Evolutionary conservation across 176 grass and related monocot genomes (phyloP), one percentile per base, ranked within the genome.

Genomic region (Carex littledalei): DNA sequence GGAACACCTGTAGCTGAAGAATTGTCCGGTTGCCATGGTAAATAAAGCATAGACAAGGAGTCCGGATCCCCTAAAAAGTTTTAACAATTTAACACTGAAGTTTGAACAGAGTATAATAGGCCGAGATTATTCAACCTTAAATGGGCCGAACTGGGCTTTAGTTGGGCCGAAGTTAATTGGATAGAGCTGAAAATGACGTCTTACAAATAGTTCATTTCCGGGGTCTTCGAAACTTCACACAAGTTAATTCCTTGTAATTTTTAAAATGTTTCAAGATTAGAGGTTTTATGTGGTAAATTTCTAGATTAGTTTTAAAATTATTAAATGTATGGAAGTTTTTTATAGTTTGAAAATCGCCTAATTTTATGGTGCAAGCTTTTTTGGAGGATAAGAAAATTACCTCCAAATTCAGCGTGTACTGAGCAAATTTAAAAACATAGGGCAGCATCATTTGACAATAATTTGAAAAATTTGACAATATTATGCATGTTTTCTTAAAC

Each of bases 11-110:
- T 29, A 3, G 4, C 17, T 41, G 24, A 15, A 22, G 77, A 37
- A 5, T 15, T 79, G n/a, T 22, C 52, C 69, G 15, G 60, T 56
- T 10, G 86, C 78, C 9, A 88, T 90, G 8, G 86, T 3, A 0
- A 79, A 69, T 3, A 0, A 79, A 69, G 84, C 78, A 20, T 9
- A 37, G 35, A 70, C 1, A 69, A 69, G 14, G 2, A 10, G 17
- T 26, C 26, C 26, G 26, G 26, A 26, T 26, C 26, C 26, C 26
- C 12, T 59, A 2, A 14, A 2, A 14, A 59, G 56, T 58, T 7
- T 41, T 18, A 18, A 59, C 56, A 35, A 4, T 4, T 35, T 35
- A 35, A 35, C 34, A 35, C 34, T 35, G 34, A 35, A 39, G 37
- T 20, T 0, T 60, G 18, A 12, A 43, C 17, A 45, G 68, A 72